Evolutionary conservation across 75 land plant species (phyloP), one percentile per base, ranked within the genome.

Genomic region (Picea glauca): DNA sequence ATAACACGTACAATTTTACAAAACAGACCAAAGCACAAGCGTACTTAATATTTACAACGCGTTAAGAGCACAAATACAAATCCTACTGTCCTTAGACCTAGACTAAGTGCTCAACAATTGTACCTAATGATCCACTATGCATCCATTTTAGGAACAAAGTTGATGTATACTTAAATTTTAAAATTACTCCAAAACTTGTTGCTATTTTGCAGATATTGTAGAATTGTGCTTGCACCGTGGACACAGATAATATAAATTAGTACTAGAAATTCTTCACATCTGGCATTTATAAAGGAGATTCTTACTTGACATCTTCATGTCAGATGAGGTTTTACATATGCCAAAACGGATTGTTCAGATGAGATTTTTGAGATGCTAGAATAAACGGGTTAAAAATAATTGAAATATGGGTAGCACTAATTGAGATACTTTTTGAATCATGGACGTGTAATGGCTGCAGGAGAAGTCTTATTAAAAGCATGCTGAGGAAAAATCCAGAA

Each of bases 401-500:
- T 70, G 4, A 70, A 43, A 15, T 70, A 12, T 40, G 74, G 26
- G 13, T 21, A 43, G 14, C 11, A n/a, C 54, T 43, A 43, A n/a
- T 70, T 70, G 35, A 40, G 9, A 20, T 70, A n/a, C 3, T 23
- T 38, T 70, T 31, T 70, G n/a, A 43, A 70, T 70, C 50, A n/a
- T 43, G 54, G 35, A 75, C 7, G 26, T 75, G 60, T 18, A 57
- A 66, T 62, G 54, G n/a, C 81, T 81, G 59, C 89, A 98, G 99
- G 85, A 98, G 93, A 81, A 78, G 90, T 33, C 77, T 98, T 13
- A 98, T 98, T 78, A 93, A 98, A 77, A 88, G 88, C 84, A 98
- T 98, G 99, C 86, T 98, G 70, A 87, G 99, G 82, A 98, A 98
- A 83, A 93, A 90, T 64, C 99, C 99, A 78, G 99, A 98, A 46